A percentile compares a stretch with the other conserved stretches of the same genome.
These are phyloP conservation scores for Dacryopinax primogenitus DNA, from an alignment of 768 basidiomycete species.

Conservation along the genomic window DNA sequence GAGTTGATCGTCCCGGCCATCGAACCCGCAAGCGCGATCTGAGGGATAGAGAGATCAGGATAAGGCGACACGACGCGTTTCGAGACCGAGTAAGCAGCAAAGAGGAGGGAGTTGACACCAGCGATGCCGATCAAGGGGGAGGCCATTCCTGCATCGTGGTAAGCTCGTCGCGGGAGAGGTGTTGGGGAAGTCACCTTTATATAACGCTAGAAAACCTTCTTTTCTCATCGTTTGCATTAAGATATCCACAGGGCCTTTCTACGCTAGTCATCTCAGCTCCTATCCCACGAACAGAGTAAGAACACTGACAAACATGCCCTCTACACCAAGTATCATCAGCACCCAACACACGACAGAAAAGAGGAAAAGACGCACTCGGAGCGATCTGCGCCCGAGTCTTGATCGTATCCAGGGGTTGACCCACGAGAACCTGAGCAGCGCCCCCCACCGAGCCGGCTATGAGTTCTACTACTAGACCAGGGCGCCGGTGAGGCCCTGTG, in stretches of 20 bases:
- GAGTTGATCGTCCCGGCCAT: conserved; percentile 91
- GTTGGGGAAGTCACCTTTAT: conserved; percentile 55
- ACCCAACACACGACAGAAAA: conserved; percentile 16
- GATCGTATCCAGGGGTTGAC: conserved; percentile 79
- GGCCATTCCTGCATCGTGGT: conserved; percentile 52
- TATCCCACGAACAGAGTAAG: background rate
- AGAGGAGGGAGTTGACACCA: conserved; percentile 90
- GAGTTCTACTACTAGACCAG: conserved; percentile 37
- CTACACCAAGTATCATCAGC: conserved; percentile 28
- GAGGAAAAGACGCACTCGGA: conserved; percentile 40
- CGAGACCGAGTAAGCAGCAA: conserved; percentile 77
- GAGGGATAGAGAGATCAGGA: conserved; percentile 61
- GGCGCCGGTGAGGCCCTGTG: background rate
- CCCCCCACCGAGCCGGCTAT: conserved; percentile 80
- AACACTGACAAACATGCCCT: conserved; percentile 72
- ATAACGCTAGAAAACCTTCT: conserved; percentile 86
- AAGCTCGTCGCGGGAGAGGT: background rate
- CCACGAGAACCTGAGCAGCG: conserved; percentile 90
- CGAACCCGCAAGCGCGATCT: conserved; percentile 73
- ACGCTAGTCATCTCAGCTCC: conserved; percentile 9
- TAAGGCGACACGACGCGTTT: conserved; percentile 78
- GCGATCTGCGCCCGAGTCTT: conserved; percentile 83
- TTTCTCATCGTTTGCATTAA: conserved; percentile 61
- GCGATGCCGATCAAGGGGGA: conserved; percentile 86
- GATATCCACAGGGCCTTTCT: conserved; percentile 95